Conservation (phyloP, 2,329 filamentous ascomycete genomes). For the Epicoccum sorghinum region DNA sequence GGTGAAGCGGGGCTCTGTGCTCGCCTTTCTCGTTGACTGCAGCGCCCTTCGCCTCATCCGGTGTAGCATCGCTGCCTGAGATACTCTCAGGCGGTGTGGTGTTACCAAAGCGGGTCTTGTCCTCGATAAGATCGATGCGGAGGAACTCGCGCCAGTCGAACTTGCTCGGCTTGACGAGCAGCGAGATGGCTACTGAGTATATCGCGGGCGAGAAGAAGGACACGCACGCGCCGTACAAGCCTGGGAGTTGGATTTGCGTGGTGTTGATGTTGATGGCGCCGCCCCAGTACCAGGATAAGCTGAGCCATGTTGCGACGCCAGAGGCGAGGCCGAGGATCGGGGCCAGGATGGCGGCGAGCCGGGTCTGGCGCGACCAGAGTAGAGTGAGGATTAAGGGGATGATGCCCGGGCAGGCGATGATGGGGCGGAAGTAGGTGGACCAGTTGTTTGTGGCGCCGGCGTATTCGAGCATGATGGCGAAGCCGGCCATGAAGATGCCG, state of each 20-base stretch:
- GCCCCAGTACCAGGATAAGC: conserved; percentile 23
- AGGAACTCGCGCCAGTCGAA: conserved; percentile 20
- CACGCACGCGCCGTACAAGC: conserved; percentile 79
- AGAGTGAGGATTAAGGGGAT: conserved; percentile 79
- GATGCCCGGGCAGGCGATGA: conserved; percentile 82
- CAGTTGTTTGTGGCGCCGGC: conserved; percentile 70
- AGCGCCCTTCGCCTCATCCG: background rate
- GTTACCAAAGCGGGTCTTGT: conserved; percentile 4
- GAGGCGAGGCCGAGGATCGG: conserved; percentile 13
- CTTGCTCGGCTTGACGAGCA: conserved; percentile 2
- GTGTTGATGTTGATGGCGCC: conserved; percentile 31
- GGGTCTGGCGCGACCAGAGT: conserved; percentile 78
- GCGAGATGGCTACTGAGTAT: conserved; percentile 49
- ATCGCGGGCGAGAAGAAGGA: conserved; percentile 76
- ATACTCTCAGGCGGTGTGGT: conserved; percentile 9
- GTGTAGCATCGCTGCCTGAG: background rate
- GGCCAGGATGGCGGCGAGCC: conserved; percentile 67
- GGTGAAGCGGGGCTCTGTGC: background rate
- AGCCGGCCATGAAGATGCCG: conserved; percentile 74
- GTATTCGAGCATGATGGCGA: conserved; percentile 70
- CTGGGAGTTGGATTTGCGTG: conserved; percentile 73
- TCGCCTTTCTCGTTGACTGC: background rate
- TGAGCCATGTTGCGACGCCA: conserved; percentile 15
- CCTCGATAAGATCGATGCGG: conserved; percentile 17
- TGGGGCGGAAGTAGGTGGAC: conserved; percentile 84